Conservation (phyloP, 331 rosid species). For the Saraca asoca region DNA sequence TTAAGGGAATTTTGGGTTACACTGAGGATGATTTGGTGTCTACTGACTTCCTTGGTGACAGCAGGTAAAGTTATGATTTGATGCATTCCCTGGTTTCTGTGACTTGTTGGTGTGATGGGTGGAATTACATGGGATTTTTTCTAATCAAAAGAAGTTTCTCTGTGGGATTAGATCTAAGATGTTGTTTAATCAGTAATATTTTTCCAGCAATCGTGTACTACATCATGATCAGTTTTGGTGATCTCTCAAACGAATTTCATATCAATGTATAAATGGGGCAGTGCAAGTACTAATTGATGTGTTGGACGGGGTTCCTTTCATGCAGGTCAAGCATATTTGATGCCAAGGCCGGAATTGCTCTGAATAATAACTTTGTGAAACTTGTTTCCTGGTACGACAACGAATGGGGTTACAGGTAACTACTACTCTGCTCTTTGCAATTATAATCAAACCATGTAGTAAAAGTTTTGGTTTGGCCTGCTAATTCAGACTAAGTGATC, state of each 20-base stretch:
- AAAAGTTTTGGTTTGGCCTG: too few species aligned
- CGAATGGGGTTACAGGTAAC: constrained; percentile 91
- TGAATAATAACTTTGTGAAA: constrained; percentile 67
- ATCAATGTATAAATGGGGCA: not conserved
- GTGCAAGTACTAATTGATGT: not conserved
- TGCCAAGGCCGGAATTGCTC: constrained; percentile 93
- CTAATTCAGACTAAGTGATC: too few species aligned
- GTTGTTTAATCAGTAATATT: not conserved
- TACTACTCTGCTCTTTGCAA: not conserved
- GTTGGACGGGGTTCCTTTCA: constrained; percentile 7
- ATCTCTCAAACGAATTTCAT: too few species aligned
- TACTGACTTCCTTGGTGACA: constrained; percentile 77
- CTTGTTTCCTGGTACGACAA: constrained; percentile 90
- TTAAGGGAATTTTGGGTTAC: constrained; percentile 93
- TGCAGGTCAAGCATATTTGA: constrained; percentile 90
- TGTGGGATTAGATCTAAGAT: not conserved
- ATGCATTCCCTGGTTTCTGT: constrained; percentile 10
- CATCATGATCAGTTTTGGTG: not conserved
- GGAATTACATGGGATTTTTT: too few species aligned
- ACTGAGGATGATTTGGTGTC: constrained; percentile 87
- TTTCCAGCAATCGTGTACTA: not conserved
- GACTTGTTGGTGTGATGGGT: too few species aligned
- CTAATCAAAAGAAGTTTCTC: too few species aligned
- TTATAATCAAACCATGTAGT: not conserved
- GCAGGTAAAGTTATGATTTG: constrained; percentile 54